phyloP scores from a whole-genome alignment of 1,284 basidiomycete species.

The Marasmius oreades region DNA sequence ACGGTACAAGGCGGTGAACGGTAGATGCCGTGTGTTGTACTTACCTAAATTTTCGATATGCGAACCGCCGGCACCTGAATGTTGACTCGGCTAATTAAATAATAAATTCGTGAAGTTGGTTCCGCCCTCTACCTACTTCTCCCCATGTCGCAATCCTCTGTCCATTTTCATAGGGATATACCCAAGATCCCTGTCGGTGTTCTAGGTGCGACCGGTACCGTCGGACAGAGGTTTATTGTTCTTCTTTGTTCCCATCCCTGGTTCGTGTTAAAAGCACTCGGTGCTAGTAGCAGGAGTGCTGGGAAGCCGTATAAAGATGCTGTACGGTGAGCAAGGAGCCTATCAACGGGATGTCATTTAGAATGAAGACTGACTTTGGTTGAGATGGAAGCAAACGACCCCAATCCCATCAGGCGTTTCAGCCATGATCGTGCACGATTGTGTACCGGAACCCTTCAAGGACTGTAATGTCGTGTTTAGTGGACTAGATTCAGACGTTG shows the following conservation, averaged over 20 bases:
- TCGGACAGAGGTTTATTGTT: slow-evolving; percentile 93
- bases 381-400: slow-evolving; percentile 86
- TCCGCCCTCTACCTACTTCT: no score
- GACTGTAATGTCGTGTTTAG: slow-evolving; percentile 93
- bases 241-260: slow-evolving; percentile 89
- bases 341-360: not conserved
- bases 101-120: no score
- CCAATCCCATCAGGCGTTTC: slow-evolving; percentile 72
- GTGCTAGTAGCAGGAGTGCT: slow-evolving; percentile 87
- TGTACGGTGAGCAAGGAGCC: slow-evolving; percentile 28
- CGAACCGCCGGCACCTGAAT: no score
- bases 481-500: slow-evolving; percentile 91
- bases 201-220: slow-evolving; percentile 94
- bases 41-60: no score
- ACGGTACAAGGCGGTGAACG: not conserved
- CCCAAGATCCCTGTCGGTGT: slow-evolving; percentile 62
- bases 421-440: slow-evolving; percentile 76
- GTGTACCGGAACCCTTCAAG: slow-evolving; percentile 73
- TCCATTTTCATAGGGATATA: slow-evolving; percentile 3
- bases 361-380: not conserved
- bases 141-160: slow-evolving; percentile 2
- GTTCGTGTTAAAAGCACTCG: slow-evolving; percentile 85
- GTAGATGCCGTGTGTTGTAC: no score
- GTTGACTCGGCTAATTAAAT: no score
- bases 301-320: slow-evolving; percentile 81